phyloP scores from a whole-genome alignment of 2,329 filamentous ascomycete species.

The Chalara sp. region DNA sequence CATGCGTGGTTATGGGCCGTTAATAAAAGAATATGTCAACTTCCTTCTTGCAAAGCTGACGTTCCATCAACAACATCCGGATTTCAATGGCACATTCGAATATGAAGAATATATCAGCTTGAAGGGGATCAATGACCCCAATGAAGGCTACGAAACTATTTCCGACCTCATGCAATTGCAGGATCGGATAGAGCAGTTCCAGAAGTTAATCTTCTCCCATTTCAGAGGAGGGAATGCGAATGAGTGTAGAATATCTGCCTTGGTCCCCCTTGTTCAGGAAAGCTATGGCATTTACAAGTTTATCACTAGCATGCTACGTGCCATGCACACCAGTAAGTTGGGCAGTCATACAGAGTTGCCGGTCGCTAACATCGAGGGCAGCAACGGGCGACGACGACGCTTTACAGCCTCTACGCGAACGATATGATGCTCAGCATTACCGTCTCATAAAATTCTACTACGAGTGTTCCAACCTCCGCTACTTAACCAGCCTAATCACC shows the following conservation, averaged over 20 bases:
- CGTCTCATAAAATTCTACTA: constrained; percentile 97
- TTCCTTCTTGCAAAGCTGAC: constrained; percentile 89
- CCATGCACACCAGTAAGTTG: constrained; percentile 88
- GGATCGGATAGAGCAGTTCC: constrained; percentile 97
- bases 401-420: constrained; percentile 75
- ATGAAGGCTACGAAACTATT: constrained; percentile 96
- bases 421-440: constrained; percentile 95
- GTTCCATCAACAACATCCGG: constrained; percentile 95
- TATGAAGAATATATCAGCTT: constrained; percentile 98
- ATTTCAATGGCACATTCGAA: constrained; percentile 98
- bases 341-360: neutral
- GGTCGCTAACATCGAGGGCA: constrained; percentile 24
- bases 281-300: constrained; percentile 99
- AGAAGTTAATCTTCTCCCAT: constrained; percentile 96
- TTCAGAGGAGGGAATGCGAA: constrained; percentile 90
- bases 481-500: constrained; percentile 91
- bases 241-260: constrained; percentile 88
- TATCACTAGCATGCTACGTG: constrained; percentile 96
- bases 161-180: constrained; percentile 93
- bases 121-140: constrained; percentile 97
- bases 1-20: constrained; percentile 78
- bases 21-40: constrained; percentile 96
- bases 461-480: constrained; percentile 95
- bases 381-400: constrained; percentile 92
- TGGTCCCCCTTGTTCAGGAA: constrained; percentile 91